Evolutionary conservation across 73 alveolate genomes (phyloP), one percentile per base, ranked within the genome.

Genomic region (Paramecium pentaurelia): DNA sequence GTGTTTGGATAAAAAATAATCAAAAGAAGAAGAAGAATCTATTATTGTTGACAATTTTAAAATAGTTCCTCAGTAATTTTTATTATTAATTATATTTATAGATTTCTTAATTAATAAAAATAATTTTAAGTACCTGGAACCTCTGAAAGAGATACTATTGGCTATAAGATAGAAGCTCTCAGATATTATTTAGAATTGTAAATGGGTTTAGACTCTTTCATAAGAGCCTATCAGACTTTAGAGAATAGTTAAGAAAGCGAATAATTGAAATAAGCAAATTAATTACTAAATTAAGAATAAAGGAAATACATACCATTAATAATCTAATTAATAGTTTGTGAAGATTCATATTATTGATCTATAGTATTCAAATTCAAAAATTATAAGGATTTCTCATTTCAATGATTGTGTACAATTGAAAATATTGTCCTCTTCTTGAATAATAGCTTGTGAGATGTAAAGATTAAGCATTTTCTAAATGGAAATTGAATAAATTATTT

Each of bases 241-340:
- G 77, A 42, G 36, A 11, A 14, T 30, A 27, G 83, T 22, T 44
- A 42, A 37, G 88, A 89, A 8, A 71, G 94, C 30, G 88, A 49
- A 38, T 71, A 68, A 89, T 91, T 58, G 97, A 92, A 25, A 95
- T 85, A n/a, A 77, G 86, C 60, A 93, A 95, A 58, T 93, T 86
- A 54, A 75, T 94, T 20, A 94, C 96, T 44, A 93, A 93, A 80
- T 85, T 96, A 18, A 97, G 96, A 18, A 60, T 60, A 16, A 70
- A 95, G 88, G 95, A 92, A 60, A 88, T 92, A 90, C 85, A 58
- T 93, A 58, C 93, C 98, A 20, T 93, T 97, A 73, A 95, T 97
- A 68, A 90, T 93, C 77, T 97, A 97, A 85, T 93, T 97, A 92
- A 97, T 97, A 25, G 99, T 97, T 34, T 97, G 99, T 86, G 99